Percentiles rank a stretch among this genome's conserved stretches.
phyloP scores from a whole-genome alignment of 1,284 basidiomycete genomes.

The Boletellus dicymbophilus region DNA sequence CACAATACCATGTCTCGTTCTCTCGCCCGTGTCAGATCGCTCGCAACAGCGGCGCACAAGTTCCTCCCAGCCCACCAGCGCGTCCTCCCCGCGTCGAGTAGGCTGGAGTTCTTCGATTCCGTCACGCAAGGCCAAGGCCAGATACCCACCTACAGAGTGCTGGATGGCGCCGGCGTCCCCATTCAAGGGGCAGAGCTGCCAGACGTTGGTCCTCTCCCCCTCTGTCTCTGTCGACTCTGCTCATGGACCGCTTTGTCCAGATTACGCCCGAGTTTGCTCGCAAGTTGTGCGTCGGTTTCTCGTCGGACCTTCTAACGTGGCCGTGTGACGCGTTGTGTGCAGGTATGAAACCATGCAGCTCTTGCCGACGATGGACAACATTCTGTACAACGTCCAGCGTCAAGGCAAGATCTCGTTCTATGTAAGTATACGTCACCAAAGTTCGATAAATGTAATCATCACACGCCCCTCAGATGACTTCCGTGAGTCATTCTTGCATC shows the following conservation, averaged over 20 bases:
- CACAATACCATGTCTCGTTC: conserved; percentile 15
- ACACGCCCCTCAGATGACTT: conserved; percentile 61
- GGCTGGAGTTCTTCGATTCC: conserved; percentile 76
- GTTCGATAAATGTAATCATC: conserved; percentile 12
- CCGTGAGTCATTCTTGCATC: conserved; percentile 45
- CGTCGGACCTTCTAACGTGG: not conserved
- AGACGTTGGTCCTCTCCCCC: conserved; percentile 52
- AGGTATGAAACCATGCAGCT: conserved; percentile 85
- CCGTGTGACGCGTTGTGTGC: not conserved
- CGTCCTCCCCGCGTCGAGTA: conserved; percentile 59
- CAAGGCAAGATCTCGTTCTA: conserved; percentile 96
- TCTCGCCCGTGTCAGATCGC: conserved; percentile 10
- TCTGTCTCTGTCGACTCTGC: not conserved
- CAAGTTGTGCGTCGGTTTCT: conserved; percentile 52
- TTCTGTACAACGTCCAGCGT: conserved; percentile 90
- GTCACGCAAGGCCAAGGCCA: conserved; percentile 57
- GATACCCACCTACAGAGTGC: conserved; percentile 81
- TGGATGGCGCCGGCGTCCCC: conserved; percentile 75
- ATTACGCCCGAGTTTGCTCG: conserved; percentile 74
- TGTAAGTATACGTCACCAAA: too few relatives aligned
- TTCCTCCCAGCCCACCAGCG: conserved; percentile 36
- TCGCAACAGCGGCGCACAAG: conserved; percentile 27
- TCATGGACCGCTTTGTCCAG: conserved; percentile 43
- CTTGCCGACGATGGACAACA: conserved; percentile 83
- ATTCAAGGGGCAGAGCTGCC: conserved; percentile 75